These are phyloP conservation scores for Paramecium sexaurelia DNA, from an alignment of 73 alveolate species.

Conservation along the genomic window DNA sequence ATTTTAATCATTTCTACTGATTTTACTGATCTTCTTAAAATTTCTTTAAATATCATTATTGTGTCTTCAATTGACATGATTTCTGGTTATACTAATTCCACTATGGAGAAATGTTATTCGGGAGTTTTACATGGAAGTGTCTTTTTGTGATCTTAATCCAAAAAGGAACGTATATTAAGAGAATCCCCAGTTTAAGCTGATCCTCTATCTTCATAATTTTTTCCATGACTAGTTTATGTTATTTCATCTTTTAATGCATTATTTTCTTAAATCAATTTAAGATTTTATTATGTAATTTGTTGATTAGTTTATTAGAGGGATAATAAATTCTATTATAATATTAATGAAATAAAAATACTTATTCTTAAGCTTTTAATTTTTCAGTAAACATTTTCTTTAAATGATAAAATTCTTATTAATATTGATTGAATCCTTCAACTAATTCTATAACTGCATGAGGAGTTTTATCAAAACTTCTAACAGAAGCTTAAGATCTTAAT, in stretches of 20 bases:
- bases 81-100: constrained; percentile 40
- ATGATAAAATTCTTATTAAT: constrained; percentile 28
- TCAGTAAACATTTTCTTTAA: constrained; percentile 33
- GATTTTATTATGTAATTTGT: not conserved
- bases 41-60: not conserved
- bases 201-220: constrained; percentile 12
- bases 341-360: not conserved
- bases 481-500: constrained; percentile 12
- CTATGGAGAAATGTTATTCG: constrained; percentile 1
- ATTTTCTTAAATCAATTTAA: constrained; percentile 1
- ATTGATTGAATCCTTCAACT: constrained; percentile 56
- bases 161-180: constrained; percentile 31
- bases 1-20: constrained; percentile 52
- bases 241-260: not conserved
- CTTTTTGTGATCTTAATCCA: constrained; percentile 7
- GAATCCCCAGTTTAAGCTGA: constrained; percentile 57
- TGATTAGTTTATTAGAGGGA: not conserved
- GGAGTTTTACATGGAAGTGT: not conserved
- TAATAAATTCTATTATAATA: not conserved
- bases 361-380: constrained; percentile 6
- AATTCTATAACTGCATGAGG: constrained; percentile 32
- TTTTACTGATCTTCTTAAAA: constrained; percentile 34
- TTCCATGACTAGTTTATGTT: not conserved
- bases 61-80: constrained; percentile 38
- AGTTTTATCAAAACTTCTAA: constrained; percentile 13